Percentiles rank a stretch among this genome's conserved stretches.
phyloP scores from a whole-genome alignment of 495 filamentous ascomycete genomes.

The Penicillium parvum region DNA sequence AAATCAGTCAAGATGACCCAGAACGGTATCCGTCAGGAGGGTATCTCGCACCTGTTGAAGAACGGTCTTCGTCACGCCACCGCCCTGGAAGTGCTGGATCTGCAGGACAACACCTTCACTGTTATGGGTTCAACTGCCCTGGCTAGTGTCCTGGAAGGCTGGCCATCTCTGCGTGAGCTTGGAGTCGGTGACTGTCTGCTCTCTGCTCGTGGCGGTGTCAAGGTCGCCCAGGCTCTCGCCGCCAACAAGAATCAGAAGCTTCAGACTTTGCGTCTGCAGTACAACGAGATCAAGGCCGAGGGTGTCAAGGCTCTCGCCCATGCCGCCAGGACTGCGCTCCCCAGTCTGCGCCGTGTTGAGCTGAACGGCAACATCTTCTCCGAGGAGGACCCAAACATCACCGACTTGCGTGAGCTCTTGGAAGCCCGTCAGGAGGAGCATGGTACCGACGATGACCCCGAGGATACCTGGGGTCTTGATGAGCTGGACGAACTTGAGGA shows the following conservation, averaged over 20 bases:
- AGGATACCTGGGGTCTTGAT: conserved; percentile 78
- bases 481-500: conserved; percentile 80
- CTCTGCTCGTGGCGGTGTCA: conserved; percentile 68
- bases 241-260: conserved; percentile 73
- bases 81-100: conserved; percentile 68
- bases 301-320: conserved; percentile 65
- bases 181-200: conserved; percentile 88
- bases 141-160: conserved; percentile 64
- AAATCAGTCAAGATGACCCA: conserved; percentile 95
- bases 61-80: conserved; percentile 67
- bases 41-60: conserved; percentile 70
- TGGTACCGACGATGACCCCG: conserved; percentile 42
- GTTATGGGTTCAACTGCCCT: conserved; percentile 72
- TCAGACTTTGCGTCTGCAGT: conserved; percentile 78
- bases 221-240: conserved; percentile 66
- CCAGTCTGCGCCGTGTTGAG: conserved; percentile 73
- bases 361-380: conserved; percentile 93
- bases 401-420: conserved; percentile 46
- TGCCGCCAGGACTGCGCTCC: conserved; percentile 60
- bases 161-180: conserved; percentile 74
- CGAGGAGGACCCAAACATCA: conserved; percentile 70
- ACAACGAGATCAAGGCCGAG: conserved; percentile 82
- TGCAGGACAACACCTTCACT: conserved; percentile 98
- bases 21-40: conserved; percentile 94
- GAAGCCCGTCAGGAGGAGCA: conserved; percentile 56